These are phyloP conservation scores for Cryptosporidium xiaoi DNA, from an alignment of 169 alveolate genomes.

Conservation along the genomic window DNA sequence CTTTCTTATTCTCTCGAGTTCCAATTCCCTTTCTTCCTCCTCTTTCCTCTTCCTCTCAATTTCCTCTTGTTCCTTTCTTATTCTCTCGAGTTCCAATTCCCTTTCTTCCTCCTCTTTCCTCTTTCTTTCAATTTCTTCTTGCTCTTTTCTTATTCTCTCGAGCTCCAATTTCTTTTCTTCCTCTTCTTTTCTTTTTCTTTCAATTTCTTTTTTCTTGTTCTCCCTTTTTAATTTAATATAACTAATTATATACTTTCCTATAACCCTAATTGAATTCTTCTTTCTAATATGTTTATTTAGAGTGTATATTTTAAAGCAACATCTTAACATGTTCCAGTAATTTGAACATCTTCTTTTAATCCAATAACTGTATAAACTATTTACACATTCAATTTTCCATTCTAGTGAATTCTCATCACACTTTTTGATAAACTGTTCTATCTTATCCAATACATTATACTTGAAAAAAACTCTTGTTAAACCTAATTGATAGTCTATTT, in stretches of 20 bases:
- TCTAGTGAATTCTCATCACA: constrained; percentile 74
- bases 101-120: constrained; percentile 26
- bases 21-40: constrained; percentile 16
- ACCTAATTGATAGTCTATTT: constrained; percentile 78
- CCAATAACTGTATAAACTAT: constrained; percentile 74
- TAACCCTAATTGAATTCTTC: constrained; percentile 16
- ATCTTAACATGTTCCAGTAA: constrained; percentile 41
- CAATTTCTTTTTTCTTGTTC: background rate
- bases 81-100: constrained; percentile 7
- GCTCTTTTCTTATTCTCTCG: constrained; percentile 1
- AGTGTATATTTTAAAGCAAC: constrained; percentile 13
- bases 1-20: constrained; percentile 11
- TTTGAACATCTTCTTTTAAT: constrained; percentile 27
- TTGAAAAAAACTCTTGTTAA: constrained; percentile 80
- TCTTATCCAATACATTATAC: constrained; percentile 78
- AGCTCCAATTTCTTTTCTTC: background rate
- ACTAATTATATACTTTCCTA: constrained; percentile 9
- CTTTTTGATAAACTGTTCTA: constrained; percentile 78
- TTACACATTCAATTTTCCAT: constrained; percentile 76
- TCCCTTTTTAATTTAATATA: constrained; percentile 12
- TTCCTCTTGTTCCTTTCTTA: constrained; percentile 24
- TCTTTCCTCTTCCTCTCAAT: constrained; percentile 22
- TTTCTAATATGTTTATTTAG: constrained; percentile 10
- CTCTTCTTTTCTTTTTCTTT: background rate
- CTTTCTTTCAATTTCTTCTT: constrained; percentile 7